phyloP scores from a whole-genome alignment of 208 protist species.

The Lotmaria passim region DNA sequence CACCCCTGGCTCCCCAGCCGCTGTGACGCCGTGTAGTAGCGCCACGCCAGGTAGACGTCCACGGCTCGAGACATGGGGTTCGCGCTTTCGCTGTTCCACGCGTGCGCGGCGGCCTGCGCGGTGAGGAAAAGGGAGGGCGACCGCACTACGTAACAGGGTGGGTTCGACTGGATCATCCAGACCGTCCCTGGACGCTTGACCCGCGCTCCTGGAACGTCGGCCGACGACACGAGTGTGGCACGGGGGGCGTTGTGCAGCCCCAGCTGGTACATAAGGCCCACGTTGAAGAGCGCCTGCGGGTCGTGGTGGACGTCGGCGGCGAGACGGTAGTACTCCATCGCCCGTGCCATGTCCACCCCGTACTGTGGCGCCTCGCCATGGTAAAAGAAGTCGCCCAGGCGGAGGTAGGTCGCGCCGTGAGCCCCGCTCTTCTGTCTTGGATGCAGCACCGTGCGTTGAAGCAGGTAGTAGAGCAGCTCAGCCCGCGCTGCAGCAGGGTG shows the following conservation, averaged over 20 bases:
- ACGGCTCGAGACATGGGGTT: slow-evolving; percentile 29
- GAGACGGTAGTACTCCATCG: slow-evolving; percentile 66
- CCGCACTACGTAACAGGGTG: slow-evolving; percentile 20
- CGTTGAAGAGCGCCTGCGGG: slow-evolving; percentile 62
- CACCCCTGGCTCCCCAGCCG: slow-evolving; percentile 23
- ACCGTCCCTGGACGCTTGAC: slow-evolving; percentile 2
- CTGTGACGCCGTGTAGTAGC: slow-evolving; percentile 39
- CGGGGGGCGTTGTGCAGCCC: slow-evolving; percentile 42
- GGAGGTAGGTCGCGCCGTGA: slow-evolving; percentile 47
- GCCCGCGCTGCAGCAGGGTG: slow-evolving; percentile 51
- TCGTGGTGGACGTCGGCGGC: slow-evolving; percentile 40
- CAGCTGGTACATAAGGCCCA: slow-evolving; percentile 74
- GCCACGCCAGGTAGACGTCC: slow-evolving; percentile 34
- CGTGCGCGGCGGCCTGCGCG: slow-evolving; percentile 17
- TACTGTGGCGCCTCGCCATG: slow-evolving; percentile 58
- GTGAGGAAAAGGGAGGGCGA: slow-evolving; percentile 18
- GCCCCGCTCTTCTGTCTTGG: slow-evolving; percentile 13
- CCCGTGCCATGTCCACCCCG: slow-evolving; percentile 48
- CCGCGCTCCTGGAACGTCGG: neutral
- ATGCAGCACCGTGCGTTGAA: slow-evolving; percentile 37
- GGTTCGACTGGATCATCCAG: slow-evolving; percentile 32
- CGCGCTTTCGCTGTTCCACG: slow-evolving; percentile 23
- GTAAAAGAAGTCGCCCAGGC: slow-evolving; percentile 79
- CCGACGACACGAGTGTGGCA: slow-evolving; percentile 14
- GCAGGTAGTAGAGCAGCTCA: slow-evolving; percentile 53